Evolutionary conservation across 2,329 filamentous ascomycete genomes (phyloP).

Genomic region (Ophiostoma montium): DNA sequence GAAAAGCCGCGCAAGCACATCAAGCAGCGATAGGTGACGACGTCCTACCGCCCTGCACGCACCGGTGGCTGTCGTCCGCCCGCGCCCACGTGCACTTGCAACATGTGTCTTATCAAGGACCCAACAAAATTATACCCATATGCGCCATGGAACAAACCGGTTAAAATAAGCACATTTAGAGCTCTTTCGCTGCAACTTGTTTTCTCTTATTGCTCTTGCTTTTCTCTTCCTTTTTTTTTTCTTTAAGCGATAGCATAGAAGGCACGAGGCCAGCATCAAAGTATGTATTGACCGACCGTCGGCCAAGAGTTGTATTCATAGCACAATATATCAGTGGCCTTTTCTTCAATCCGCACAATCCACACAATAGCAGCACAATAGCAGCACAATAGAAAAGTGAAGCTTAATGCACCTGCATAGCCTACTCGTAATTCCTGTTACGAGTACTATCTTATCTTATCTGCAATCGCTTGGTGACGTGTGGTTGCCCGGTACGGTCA

Average conservation of each 20-base stretch:
- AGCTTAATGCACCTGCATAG: too few species aligned
- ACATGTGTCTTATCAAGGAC: not conserved
- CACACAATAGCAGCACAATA: too few species aligned
- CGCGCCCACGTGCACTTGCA: not conserved
- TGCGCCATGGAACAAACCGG: not conserved
- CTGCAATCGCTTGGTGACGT: slow-evolving; percentile 4
- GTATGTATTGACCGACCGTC: too few species aligned
- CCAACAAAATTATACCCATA: not conserved
- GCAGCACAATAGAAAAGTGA: too few species aligned
- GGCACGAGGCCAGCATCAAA: too few species aligned
- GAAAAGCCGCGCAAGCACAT: slow-evolving; percentile 24
- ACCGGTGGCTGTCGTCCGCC: not conserved
- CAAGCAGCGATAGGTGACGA: slow-evolving; percentile 19
- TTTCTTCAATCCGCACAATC: too few species aligned
- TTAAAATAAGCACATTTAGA: not conserved
- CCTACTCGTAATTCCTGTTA: too few species aligned
- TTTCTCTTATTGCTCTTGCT: too few species aligned
- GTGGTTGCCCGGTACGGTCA: slow-evolving; percentile 3
- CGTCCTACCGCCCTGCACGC: not conserved
- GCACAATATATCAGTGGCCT: too few species aligned
- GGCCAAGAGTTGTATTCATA: too few species aligned
- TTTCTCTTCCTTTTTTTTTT: too few species aligned
- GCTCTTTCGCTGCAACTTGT: not conserved
- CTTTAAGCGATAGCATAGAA: too few species aligned
- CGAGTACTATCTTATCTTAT: slow-evolving; percentile 8